Conservation (phyloP, 129 eudicot genomes). For the Mikania micrantha region DNA sequence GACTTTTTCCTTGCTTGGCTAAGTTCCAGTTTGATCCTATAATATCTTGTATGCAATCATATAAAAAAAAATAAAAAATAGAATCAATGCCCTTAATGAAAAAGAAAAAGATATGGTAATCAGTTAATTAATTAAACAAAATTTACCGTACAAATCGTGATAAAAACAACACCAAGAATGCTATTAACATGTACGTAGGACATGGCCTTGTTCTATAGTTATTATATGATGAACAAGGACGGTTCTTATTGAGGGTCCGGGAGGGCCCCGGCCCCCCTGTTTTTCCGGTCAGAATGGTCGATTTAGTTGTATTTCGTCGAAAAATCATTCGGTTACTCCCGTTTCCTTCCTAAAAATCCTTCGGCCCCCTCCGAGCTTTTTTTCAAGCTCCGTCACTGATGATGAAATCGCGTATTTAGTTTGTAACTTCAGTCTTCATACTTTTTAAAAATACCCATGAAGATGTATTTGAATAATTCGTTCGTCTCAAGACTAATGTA, state of each 20-base stretch:
- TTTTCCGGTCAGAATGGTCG: too few relatives aligned
- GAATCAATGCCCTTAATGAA: neutral
- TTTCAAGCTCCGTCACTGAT: too few relatives aligned
- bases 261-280: too few relatives aligned
- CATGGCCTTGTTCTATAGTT: neutral
- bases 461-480: neutral
- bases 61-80: neutral
- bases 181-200: neutral
- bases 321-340: too few relatives aligned
- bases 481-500: neutral
- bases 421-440: neutral
- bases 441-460: neutral
- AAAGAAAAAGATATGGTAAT: neutral
- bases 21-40: neutral
- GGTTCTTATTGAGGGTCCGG: too few relatives aligned
- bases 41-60: conserved; percentile 9
- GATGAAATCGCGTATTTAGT: neutral
- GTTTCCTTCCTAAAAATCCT: too few relatives aligned
- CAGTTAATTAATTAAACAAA: neutral
- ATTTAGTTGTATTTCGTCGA: too few relatives aligned
- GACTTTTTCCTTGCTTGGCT: neutral
- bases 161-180: neutral
- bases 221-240: too few relatives aligned
- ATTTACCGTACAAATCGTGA: too few relatives aligned
- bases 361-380: too few relatives aligned